Base-by-base conservation (phyloP, 192 early-diverging fungal species). In the Mortierella claussenii region DNA sequence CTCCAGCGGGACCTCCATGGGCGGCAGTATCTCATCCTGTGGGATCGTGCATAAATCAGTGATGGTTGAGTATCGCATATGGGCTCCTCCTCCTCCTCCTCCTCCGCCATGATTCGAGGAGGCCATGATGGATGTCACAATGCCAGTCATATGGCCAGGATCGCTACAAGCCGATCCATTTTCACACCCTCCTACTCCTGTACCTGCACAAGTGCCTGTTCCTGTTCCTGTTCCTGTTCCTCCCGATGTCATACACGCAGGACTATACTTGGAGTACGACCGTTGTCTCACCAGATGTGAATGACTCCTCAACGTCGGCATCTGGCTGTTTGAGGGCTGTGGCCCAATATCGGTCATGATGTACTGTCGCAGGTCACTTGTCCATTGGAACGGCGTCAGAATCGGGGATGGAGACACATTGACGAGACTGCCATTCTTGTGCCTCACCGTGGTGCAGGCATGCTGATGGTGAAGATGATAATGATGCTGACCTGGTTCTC, bases 311-410 rank as follows among this genome's bases (percentile, higher is more conserved):
- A 76, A 59, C 1, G 42, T 40, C 5, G 59, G 73, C 12, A 67
- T 52, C 26, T 66, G 64, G 15, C 63, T 66, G 42, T 76, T 76
- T 5, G 64, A 55, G 5, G 73, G 73, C n/a, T 76, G 73, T 3
- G 73, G 73, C 57, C 73, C 73, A 21, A 76, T 76, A 24, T 76
- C 73, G 12, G 73, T 66, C 63, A 76, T 67, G 51, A 76, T 76
- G 15, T 67, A 76, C 32, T 76, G 73, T 26, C 73, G 73, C 17
- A 62, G 20, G 33, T 76, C 65, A 1, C 43, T 62, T 18, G 64
- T 67, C 73, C 73, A 76, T 27, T 76, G 73, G 21, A 76, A 76
- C 0, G 73, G 65, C 23, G 59, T 67, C 30, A 67, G 24, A 27
- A 60, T 67, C 4, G 73, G 73, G 11, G 50, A 53, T 5, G 30